A percentile compares a stretch with the other conserved stretches of the same genome.
These are phyloP conservation scores for Chrysochromulina tobinii DNA, from an alignment of 78 protist genomes.

Conservation along the genomic window DNA sequence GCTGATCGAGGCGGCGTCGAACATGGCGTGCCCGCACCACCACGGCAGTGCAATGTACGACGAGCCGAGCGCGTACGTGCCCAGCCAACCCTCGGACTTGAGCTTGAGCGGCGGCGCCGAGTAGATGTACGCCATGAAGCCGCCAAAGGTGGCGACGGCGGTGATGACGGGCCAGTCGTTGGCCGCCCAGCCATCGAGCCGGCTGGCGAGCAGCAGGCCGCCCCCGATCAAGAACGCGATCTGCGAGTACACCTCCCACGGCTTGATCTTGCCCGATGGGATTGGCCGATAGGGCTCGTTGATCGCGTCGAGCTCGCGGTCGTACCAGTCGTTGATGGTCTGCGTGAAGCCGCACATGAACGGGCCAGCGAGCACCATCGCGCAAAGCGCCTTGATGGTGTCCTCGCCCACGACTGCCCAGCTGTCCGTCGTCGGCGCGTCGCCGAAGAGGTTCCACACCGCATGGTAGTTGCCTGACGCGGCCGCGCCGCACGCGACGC, in stretches of 20 bases:
- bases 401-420: neutral
- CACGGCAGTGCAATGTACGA: constrained; percentile 50
- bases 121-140: constrained; percentile 51
- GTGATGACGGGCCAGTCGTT: constrained; percentile 16
- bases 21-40: constrained; percentile 53
- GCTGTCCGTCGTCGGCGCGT: neutral
- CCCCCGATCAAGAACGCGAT: constrained; percentile 26
- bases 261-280: constrained; percentile 43
- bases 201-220: constrained; percentile 26
- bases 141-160: neutral
- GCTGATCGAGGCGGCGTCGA: neutral
- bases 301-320: constrained; percentile 55
- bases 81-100: neutral
- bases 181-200: constrained; percentile 9
- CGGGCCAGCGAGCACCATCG: constrained; percentile 48
- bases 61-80: constrained; percentile 30
- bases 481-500: constrained; percentile 59
- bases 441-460: constrained; percentile 15
- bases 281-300: constrained; percentile 57
- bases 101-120: constrained; percentile 46
- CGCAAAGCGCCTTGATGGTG: neutral
- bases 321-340: constrained; percentile 51
- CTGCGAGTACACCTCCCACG: constrained; percentile 28
- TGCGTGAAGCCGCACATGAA: constrained; percentile 48
- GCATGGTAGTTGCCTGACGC: constrained; percentile 47